Evolutionary conservation across 2,329 filamentous ascomycete species (phyloP).

Genomic region (Lecanosticta acicola): DNA sequence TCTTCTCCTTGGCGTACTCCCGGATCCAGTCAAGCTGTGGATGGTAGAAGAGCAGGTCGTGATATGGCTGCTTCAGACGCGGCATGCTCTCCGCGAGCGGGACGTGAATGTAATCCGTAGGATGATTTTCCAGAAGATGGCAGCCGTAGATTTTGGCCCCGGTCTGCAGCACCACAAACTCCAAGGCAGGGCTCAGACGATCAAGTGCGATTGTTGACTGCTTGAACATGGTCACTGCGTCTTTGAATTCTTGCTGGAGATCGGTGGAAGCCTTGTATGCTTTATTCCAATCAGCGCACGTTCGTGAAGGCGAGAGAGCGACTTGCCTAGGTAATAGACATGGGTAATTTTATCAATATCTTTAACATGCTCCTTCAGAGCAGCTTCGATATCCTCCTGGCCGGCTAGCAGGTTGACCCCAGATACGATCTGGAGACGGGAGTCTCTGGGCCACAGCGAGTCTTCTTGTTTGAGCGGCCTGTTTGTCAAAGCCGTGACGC

Average conservation of each 20-base stretch:
- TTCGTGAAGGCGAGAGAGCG: too few relatives aligned
- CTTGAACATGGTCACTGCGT: constrained; percentile 41
- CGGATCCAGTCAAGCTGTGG: constrained; percentile 35
- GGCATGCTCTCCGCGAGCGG: constrained; percentile 31
- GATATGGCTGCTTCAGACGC: constrained; percentile 27
- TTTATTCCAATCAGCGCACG: background rate
- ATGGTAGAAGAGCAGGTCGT: constrained; percentile 34
- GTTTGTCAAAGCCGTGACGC: constrained; percentile 46
- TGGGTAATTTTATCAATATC: constrained; percentile 39
- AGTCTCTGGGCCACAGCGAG: constrained; percentile 37
- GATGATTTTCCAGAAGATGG: constrained; percentile 38
- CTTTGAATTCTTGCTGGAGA: constrained; percentile 35
- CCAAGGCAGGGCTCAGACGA: constrained; percentile 33
- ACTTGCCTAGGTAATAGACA: constrained; percentile 36
- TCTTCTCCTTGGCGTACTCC: constrained; percentile 29
- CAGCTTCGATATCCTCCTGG: constrained; percentile 37
- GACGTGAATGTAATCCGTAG: constrained; percentile 33
- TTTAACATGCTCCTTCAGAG: constrained; percentile 32
- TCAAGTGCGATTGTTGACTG: constrained; percentile 36
- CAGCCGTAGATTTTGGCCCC: constrained; percentile 39
- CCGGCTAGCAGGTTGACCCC: constrained; percentile 39
- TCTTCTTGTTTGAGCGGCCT: constrained; percentile 35
- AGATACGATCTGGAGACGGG: constrained; percentile 39
- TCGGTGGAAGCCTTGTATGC: constrained; percentile 41
- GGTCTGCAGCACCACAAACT: constrained; percentile 36